These are phyloP conservation scores for Diaporthe ampelina DNA, from an alignment of 2,329 filamentous ascomycete species.

Conservation along the genomic window DNA sequence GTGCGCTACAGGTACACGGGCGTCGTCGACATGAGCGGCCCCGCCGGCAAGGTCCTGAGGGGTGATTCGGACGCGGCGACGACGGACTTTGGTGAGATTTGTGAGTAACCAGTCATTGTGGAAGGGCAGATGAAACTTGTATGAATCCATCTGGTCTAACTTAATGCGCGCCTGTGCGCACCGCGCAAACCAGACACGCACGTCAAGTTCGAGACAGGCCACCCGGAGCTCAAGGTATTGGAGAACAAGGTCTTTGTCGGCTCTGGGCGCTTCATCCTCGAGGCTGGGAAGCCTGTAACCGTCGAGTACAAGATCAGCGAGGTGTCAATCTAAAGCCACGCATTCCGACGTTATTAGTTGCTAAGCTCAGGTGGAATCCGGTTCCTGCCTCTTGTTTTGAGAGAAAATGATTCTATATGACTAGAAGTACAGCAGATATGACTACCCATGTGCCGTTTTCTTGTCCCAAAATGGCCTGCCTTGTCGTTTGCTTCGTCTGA, in stretches of 20 bases:
- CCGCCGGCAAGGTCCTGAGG: constrained; percentile 51
- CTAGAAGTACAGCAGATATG: constrained; percentile 31
- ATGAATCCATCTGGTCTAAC: neutral
- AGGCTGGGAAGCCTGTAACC: constrained; percentile 52
- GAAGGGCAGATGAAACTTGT: neutral
- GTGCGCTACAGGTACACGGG: constrained; percentile 57
- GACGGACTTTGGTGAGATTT: constrained; percentile 55
- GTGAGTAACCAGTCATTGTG: constrained; percentile 47
- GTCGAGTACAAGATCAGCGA: constrained; percentile 63
- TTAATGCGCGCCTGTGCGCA: neutral
- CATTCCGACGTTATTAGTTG: neutral
- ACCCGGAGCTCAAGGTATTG: constrained; percentile 51
- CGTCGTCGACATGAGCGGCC: constrained; percentile 49
- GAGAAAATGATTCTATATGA: constrained; percentile 13
- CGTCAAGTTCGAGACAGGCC: constrained; percentile 55
- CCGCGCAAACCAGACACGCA: constrained; percentile 44
- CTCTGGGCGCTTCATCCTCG: constrained; percentile 58
- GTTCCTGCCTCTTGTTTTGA: neutral
- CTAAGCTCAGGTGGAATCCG: neutral
- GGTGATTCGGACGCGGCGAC: constrained; percentile 54
- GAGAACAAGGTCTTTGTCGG: constrained; percentile 57
- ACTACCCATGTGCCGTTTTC: neutral
- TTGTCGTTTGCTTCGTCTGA: constrained; percentile 12
- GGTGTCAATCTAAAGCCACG: constrained; percentile 45
- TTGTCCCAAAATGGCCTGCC: neutral